phyloP scores from a whole-genome alignment of 129 eudicot species.

The Lonicera japonica region DNA sequence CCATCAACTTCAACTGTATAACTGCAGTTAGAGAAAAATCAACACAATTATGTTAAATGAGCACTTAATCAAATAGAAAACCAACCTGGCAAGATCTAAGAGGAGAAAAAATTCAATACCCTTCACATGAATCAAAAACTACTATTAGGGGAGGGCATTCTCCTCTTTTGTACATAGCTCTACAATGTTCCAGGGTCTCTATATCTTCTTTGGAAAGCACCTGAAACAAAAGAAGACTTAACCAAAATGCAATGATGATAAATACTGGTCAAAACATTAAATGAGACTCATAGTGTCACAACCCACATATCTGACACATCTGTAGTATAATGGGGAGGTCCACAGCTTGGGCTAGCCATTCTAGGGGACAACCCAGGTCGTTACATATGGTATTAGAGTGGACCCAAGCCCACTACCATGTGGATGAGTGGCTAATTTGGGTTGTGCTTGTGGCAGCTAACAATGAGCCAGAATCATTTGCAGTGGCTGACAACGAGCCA shows the following conservation, averaged over 20 bases:
- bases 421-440: no score
- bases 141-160: slow-evolving; percentile 65
- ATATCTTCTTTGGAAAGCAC: slow-evolving; percentile 58
- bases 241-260: slow-evolving; percentile 7
- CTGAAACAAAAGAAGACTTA: slow-evolving; percentile 29
- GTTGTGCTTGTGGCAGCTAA: no score
- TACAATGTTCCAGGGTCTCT: slow-evolving; percentile 47
- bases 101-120: slow-evolving; percentile 23
- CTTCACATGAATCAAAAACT: slow-evolving; percentile 46
- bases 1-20: slow-evolving; percentile 69
- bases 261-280: background rate
- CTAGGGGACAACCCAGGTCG: no score
- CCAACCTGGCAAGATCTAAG: background rate
- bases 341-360: no score
- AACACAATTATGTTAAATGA: background rate
- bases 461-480: no score
- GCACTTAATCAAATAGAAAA: background rate
- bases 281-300: background rate
- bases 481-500: no score
- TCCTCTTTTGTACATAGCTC: slow-evolving; percentile 53
- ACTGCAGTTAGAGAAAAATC: slow-evolving; percentile 30
- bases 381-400: no score
- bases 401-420: no score
- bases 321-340: no score
- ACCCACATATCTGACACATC: no score